Base-by-base conservation (phyloP, 139 green algal genomes). In the Ulvella scutata region DNA sequence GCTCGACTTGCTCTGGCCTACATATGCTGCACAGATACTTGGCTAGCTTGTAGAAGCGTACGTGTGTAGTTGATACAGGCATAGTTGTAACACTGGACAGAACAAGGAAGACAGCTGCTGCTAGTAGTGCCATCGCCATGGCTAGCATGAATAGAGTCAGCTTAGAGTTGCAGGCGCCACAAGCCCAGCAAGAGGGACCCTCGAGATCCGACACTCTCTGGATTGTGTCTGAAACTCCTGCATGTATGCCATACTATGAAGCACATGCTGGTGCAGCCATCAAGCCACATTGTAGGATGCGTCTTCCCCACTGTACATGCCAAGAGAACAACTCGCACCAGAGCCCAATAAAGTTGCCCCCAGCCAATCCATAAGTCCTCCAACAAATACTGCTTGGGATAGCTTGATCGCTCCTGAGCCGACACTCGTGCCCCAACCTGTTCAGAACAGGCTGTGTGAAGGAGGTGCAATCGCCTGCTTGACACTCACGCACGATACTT, bases 61-160 rank as follows among this genome's bases (percentile, higher is more conserved):
- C 78, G 75, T 85, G 80, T 3, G 81, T 85, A 4, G 81, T 84
- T 3, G 74, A 82, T 2, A 84, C 76, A 28, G 79, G 79, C 75
- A 84, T 78, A 6, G 37, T 72, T 40, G 78, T 79, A 13, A 62
- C 38, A 60, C 61, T 75, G 28, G 75, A 76, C 26, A 86, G 76
- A 20, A 83, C 61, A 43, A 83, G 67, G 77, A 82, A 86, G n/a
- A 82, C 67, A 6, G 76, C 72, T 3, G 79, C 78, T 13, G 75
- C 61, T 28, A 80, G 39, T 36, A 86, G 79, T 4, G 75, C 73
- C 62, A 44, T 76, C 26, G 78, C 34, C 61, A 86, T 81, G 67
- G 43, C 82, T n/a, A 74, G 37, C 79, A 82, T 82, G 62, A 80
- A 79, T 28, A 86, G 38, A 38, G 77, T 76, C 73, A 81, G 78